Evolutionary conservation across 2,329 filamentous ascomycete genomes (phyloP), one percentile per base, ranked within the genome.

Genomic region (Phialocephala sp.): DNA sequence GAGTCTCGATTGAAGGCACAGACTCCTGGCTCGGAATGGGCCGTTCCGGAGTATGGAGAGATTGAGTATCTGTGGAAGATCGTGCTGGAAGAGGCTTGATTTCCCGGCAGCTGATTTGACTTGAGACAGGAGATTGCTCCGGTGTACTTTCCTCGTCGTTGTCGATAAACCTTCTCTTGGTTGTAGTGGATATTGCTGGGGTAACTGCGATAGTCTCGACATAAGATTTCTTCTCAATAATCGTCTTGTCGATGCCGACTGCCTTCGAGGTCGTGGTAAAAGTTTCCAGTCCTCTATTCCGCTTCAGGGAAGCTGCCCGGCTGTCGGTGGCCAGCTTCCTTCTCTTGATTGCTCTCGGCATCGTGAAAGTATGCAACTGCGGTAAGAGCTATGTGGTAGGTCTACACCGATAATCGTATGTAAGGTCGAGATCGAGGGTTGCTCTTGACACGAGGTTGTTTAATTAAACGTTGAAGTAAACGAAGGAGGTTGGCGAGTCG

Each of bases 221-320:
- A 35, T 68, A 45, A 22, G 67, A 56, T 2, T 70, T 71, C 66
- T 80, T 78, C 63, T 79, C 77, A 4, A 70, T 69, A 18, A 77
- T 71, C 18, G 72, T 61, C 61, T 76, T 76, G 24, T 72, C 60
- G 58, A 71, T 62, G 20, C 75, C 76, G 63, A 62, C 67, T 45
- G 79, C 76, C 70, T 83, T 83, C 55, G 78, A 79, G 64, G 81
- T 73, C 69, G 76, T 79, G 65, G 80, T 76, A 69, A 83, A 83
- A 64, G 74, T 75, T 69, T 79, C 77, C 56, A 83, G 80, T n/a
- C 68, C 68, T 72, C 76, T 59, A 55, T 66, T 57, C 39, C 55
- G 67, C 62, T 61, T 82, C 36, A 65, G 50, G 27, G 70, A 64
- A 54, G 64, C 22, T 35, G 65, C 63, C 41, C 50, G 69, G 60